Conservation (phyloP, 306 rosid species). For the Leucaena leucocephala region DNA sequence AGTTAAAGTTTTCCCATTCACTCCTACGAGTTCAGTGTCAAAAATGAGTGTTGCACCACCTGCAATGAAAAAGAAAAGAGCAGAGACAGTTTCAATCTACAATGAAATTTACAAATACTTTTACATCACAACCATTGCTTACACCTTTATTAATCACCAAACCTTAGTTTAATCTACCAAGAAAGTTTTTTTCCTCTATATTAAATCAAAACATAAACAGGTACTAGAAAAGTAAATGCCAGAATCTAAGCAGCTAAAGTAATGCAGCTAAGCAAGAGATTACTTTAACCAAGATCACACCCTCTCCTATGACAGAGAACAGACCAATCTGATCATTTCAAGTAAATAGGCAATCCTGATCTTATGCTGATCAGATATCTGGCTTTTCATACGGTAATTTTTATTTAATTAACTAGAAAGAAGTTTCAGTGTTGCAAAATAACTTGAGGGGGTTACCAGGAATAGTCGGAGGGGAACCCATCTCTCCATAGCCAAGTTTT, state of each 20-base stretch:
- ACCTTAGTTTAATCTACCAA: neutral
- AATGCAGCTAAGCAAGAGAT: neutral
- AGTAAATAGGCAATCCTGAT: neutral
- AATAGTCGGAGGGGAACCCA: slow-evolving; percentile 92
- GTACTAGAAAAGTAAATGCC: neutral
- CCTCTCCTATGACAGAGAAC: neutral
- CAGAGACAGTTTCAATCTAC: neutral
- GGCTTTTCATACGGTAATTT: neutral
- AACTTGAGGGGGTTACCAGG: slow-evolving; percentile 61
- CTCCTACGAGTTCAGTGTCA: slow-evolving; percentile 93
- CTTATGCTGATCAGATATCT: neutral
- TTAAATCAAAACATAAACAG: neutral
- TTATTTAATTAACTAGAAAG: slow-evolving; percentile 4
- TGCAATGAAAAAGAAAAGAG: slow-evolving; percentile 28
- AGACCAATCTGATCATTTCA: slow-evolving; percentile 1
- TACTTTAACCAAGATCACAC: neutral
- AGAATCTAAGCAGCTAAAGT: neutral
- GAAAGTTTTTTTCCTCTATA: neutral
- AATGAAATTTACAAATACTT: neutral
- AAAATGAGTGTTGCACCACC: slow-evolving; percentile 95
- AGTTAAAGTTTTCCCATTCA: slow-evolving; percentile 51
- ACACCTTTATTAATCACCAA: neutral
- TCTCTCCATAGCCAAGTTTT: slow-evolving; percentile 89
- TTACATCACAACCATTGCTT: neutral
- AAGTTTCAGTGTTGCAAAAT: neutral